Evolutionary conservation across 352 stramenopile species (phyloP), one percentile per base, ranked within the genome.

Genomic region (Phytophthora sp.): DNA sequence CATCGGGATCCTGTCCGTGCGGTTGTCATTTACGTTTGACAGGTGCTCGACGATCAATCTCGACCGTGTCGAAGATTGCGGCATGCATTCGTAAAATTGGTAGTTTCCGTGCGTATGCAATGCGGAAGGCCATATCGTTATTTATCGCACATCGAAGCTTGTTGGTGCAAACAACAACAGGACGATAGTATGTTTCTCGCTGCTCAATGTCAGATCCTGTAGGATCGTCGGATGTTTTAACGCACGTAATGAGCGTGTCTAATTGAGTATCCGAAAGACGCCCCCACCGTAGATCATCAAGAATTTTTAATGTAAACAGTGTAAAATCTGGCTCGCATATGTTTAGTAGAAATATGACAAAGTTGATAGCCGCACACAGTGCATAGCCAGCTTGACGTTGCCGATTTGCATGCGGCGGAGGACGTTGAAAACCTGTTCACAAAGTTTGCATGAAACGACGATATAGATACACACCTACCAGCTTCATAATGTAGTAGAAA

Each of bases 261-360:
- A 63, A 3, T 27, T 63, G 33, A 1, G 16, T 5, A n/a, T 38
- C 20, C 0, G 39, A 64, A 3, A 63, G 12, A 0, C 45, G 16
- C 3, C 51, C 52, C 61, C 51, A 75, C 2, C 61, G 35, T 8
- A 66, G 4, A 12, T 66, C 38, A n/a, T 26, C 23, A 9, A 75
- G 44, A 1, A 75, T 44, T 30, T 35, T 2, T 0, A 41, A 46
- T 71, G 49, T 69, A 76, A 1, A 50, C 13, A 0, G 35, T 13
- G 29, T 76, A 57, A 1, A 35, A 20, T 41, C 38, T 33, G 0
- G 23, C 26, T 8, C 45, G 15, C 26, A 53, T 53, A 26, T 38
- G 36, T 53, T 53, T 35, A 7, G 26, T 38, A 38, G 45, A 53
- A 52, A 53, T 9, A 53, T 7, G 1, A 53, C 26, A 38, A 53